These are phyloP conservation scores for Haplosporangium gracile DNA, from an alignment of 192 early-diverging fungal genomes.

Conservation along the genomic window DNA sequence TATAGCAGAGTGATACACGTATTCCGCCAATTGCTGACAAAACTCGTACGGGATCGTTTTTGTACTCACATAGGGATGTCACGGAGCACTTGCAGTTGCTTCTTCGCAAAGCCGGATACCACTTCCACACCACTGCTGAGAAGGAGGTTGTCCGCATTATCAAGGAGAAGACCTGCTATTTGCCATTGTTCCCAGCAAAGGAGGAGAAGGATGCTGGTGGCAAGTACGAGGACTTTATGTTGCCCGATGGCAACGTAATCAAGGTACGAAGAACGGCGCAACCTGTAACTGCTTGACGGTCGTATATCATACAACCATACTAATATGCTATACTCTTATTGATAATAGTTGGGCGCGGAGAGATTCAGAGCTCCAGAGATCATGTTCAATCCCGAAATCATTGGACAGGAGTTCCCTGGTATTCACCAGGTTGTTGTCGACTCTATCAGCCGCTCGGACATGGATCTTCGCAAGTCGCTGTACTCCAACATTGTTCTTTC, in stretches of 20 bases:
- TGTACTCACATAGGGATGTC: slow-evolving; percentile 75
- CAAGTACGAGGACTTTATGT: slow-evolving; percentile 82
- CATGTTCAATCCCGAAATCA: slow-evolving; percentile 93
- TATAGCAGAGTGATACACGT: neutral
- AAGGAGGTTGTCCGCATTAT: slow-evolving; percentile 95
- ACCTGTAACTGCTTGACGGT: neutral
- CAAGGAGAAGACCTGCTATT: slow-evolving; percentile 97
- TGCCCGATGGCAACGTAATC: slow-evolving; percentile 88
- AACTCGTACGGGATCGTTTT: neutral
- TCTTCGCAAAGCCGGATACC: slow-evolving; percentile 89
- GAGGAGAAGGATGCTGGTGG: slow-evolving; percentile 92
- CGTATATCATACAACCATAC: neutral
- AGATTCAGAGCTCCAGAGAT: slow-evolving; percentile 96
- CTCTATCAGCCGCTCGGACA: slow-evolving; percentile 93
- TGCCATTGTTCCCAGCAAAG: slow-evolving; percentile 89
- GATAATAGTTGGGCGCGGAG: slow-evolving; percentile 82
- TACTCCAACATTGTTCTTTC: slow-evolving; percentile 94
- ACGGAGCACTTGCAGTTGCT: slow-evolving; percentile 94
- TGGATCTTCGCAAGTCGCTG: slow-evolving; percentile 92
- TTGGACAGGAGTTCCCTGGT: slow-evolving; percentile 93
- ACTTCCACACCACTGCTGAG: slow-evolving; percentile 94
- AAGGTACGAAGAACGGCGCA: slow-evolving; percentile 65
- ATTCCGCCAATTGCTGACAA: neutral
- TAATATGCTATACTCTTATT: neutral
- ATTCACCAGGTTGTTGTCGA: slow-evolving; percentile 95